Evolutionary conservation across 805 yeast genomes (phyloP).

Genomic region (Candida nemodendra): DNA sequence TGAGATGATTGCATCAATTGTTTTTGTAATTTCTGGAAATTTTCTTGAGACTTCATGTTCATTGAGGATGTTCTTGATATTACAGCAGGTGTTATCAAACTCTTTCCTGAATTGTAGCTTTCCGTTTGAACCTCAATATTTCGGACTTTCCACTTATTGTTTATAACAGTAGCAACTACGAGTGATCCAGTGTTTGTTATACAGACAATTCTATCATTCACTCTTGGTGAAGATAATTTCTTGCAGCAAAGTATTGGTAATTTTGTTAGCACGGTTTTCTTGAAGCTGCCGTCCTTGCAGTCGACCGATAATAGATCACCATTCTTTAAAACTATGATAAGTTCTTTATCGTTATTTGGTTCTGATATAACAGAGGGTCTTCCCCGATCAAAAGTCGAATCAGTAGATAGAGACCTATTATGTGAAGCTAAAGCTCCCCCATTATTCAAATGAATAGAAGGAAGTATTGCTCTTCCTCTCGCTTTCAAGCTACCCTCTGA

Average conservation of each 20-base stretch:
- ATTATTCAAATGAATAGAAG: constrained; percentile 3
- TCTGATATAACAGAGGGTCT: constrained; percentile 29
- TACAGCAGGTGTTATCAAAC: constrained; percentile 38
- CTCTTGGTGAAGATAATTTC: constrained; percentile 65
- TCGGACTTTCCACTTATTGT: constrained; percentile 63
- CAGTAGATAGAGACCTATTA: constrained; percentile 30
- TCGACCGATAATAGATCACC: constrained; percentile 51
- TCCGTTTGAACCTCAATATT: constrained; percentile 47
- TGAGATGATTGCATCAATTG: constrained; percentile 13
- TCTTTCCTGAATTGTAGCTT: constrained; percentile 43
- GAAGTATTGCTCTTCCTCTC: constrained; percentile 12
- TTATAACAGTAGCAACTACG: constrained; percentile 61
- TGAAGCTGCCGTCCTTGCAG: constrained; percentile 47
- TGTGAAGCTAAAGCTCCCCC: constrained; percentile 6
- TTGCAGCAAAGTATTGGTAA: constrained; percentile 48
- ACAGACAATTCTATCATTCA: constrained; percentile 68
- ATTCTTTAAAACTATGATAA: constrained; percentile 49
- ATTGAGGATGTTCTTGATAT: constrained; percentile 29
- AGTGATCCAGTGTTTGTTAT: constrained; percentile 48
- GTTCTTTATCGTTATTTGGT: constrained; percentile 38
- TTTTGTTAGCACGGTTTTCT: constrained; percentile 32
- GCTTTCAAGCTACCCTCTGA: constrained; percentile 5
- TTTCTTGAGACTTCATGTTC: constrained; percentile 18
- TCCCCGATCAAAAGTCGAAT: constrained; percentile 33
- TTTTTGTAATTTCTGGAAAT: constrained; percentile 12